These are phyloP conservation scores for Noccaea caerulescens DNA, from an alignment of 345 rosid genomes.

Conservation along the genomic window DNA sequence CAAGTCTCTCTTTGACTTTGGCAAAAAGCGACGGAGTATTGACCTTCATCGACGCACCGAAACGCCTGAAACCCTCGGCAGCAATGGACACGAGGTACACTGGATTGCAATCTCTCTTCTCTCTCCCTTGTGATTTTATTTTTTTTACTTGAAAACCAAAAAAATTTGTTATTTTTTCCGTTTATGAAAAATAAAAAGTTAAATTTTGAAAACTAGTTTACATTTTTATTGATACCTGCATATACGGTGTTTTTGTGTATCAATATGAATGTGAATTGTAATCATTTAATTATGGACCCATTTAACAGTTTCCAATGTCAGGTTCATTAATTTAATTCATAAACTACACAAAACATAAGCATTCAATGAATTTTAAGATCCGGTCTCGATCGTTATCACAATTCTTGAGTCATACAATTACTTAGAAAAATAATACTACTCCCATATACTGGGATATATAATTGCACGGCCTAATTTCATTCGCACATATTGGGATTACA, in stretches of 20 bases:
- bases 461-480: neutral
- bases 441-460: neutral
- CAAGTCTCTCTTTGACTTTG: conserved; percentile 87
- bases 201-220: neutral
- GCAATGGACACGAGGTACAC: conserved; percentile 82
- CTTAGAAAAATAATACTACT: neutral
- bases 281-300: conserved; percentile 43
- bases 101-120: neutral
- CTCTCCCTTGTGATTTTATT: neutral
- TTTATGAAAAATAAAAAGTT: neutral
- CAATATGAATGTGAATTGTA: conserved; percentile 13
- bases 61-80: conserved; percentile 75
- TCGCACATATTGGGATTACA: conserved; percentile 33
- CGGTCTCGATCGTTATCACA: conserved; percentile 36
- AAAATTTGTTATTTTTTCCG: neutral
- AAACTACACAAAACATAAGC: conserved; percentile 37
- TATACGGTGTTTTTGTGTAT: neutral
- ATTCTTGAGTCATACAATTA: conserved; percentile 28
- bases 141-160: too few relatives aligned
- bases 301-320: conserved; percentile 40
- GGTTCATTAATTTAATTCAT: conserved; percentile 12
- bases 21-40: conserved; percentile 52
- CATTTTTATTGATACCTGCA: neutral
- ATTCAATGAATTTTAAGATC: conserved; percentile 42
- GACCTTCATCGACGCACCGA: conserved; percentile 52